phyloP scores from a whole-genome alignment of 331 rosid genomes.

The Rhamnella rubrinervis region DNA sequence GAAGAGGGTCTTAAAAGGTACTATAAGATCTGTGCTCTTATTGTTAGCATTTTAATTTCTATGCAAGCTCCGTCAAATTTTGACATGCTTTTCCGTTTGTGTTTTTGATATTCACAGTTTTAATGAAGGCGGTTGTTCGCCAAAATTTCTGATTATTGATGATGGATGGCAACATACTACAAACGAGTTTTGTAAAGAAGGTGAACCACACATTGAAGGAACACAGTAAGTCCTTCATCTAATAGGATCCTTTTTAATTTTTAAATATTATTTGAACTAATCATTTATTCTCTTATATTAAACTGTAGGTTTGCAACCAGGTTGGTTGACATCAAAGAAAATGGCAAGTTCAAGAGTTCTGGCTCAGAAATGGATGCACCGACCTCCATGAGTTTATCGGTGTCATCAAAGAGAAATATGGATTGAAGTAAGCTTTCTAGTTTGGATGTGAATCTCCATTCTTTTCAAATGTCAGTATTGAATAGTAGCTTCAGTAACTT shows the following conservation, averaged over 20 bases:
- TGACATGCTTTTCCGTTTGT: not conserved
- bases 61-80: not conserved
- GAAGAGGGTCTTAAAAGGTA: conserved; percentile 65
- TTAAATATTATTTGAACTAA: conserved; percentile 1
- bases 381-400: conserved; percentile 46
- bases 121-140: conserved; percentile 55
- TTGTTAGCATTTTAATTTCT: not conserved
- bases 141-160: conserved; percentile 64
- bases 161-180: conserved; percentile 71
- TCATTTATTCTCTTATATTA: conserved; percentile 12
- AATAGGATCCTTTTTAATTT: not conserved
- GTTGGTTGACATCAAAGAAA: conserved; percentile 61
- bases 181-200: conserved; percentile 53
- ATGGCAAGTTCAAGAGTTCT: conserved; percentile 49
- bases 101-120: conserved; percentile 33
- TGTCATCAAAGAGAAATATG: conserved; percentile 49
- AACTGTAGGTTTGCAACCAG: conserved; percentile 56
- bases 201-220: conserved; percentile 55
- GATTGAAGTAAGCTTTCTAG: conserved; percentile 53
- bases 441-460: conserved; percentile 6
- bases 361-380: conserved; percentile 27
- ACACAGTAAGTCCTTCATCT: conserved; percentile 48
- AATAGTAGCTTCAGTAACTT: not conserved
- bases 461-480: not conserved
- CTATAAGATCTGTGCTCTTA: not conserved